A percentile compares a stretch with the other conserved stretches of the same genome.
Evolutionary conservation across 371 early-diverging fungal species (phyloP).

Genomic region (Mucor ambiguus): DNA sequence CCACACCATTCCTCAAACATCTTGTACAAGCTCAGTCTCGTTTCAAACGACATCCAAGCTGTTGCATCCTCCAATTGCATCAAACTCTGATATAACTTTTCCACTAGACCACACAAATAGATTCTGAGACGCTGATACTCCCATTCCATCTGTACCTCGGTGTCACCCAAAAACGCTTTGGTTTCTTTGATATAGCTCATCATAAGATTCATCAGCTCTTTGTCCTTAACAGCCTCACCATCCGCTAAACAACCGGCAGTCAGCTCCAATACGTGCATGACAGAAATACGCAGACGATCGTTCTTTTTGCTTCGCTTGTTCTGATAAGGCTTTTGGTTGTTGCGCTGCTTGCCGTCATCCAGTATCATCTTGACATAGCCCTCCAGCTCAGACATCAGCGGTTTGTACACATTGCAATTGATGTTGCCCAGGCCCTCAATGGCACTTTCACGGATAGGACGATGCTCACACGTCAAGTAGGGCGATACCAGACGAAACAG

Average conservation of each 20-base stretch:
- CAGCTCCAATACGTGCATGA: slow-evolving; percentile 75
- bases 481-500: slow-evolving; percentile 65
- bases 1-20: slow-evolving; percentile 96
- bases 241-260: slow-evolving; percentile 70
- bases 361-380: slow-evolving; percentile 61
- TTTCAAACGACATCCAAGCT: slow-evolving; percentile 75
- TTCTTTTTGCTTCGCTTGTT: slow-evolving; percentile 65
- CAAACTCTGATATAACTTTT: slow-evolving; percentile 76
- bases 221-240: slow-evolving; percentile 62
- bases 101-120: slow-evolving; percentile 86
- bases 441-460: slow-evolving; percentile 71
- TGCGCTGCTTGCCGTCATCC: slow-evolving; percentile 69
- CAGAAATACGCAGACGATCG: slow-evolving; percentile 76
- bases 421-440: slow-evolving; percentile 74
- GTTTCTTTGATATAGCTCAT: slow-evolving; percentile 78
- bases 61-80: slow-evolving; percentile 49
- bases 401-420: slow-evolving; percentile 68
- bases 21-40: slow-evolving; percentile 74
- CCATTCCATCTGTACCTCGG: slow-evolving; percentile 82
- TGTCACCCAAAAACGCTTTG: slow-evolving; percentile 65
- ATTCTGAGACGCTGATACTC: slow-evolving; percentile 87
- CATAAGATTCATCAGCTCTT: slow-evolving; percentile 62
- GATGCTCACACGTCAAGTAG: slow-evolving; percentile 72
- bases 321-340: slow-evolving; percentile 61
- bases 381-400: slow-evolving; percentile 70